Evolutionary conservation across 495 filamentous ascomycete genomes (phyloP), one percentile per base, ranked within the genome.

Genomic region (Trichodelitschia bisporula): DNA sequence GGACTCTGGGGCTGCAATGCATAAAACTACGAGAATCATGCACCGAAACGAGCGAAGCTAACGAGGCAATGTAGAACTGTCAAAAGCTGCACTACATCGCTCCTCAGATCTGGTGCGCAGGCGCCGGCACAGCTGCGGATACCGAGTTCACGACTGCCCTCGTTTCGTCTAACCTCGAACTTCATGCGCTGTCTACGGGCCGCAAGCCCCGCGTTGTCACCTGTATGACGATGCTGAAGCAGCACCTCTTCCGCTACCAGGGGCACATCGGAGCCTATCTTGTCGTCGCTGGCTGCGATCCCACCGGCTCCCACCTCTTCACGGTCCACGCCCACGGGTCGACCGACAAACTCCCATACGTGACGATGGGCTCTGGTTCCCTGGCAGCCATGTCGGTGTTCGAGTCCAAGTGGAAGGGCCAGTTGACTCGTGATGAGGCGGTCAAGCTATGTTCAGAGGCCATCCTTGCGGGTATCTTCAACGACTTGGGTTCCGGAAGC

Each of bases 141-240:
- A 99, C 86, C 37, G 86, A 99, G 56, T 99, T 99, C 64, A 95
- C 89, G 37, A 99, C 86, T 30, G 70, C 89, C 41, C 69, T 99
- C 49, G 91, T 99, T 62, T 90, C 79, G 51, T 99, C 89, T 30
- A 84, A 92, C 53, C 69, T 99, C 44, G 89, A 99, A 57, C 69
- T 99, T 24, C 89, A 95, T 57, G 66, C 84, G 15, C 68, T 95
- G 35, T 90, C 77, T 26, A 93, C 86, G 2, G 83, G 84, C 47
- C 84, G 89, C 42, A 80, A 84, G 52, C 84, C 89, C 14, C 77
- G 89, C 38, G 89, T 99, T 34, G 83, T 92, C 34, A 99, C 89
- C 26, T 90, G 80, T 62, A 99, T 99, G 89, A 99, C 89, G 9
- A 75, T 99, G 61, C 74, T 99, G 29, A 99, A 99, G 62, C 89